phyloP scores from a whole-genome alignment of 768 basidiomycete genomes.

The Cystobasidium tubakii region DNA sequence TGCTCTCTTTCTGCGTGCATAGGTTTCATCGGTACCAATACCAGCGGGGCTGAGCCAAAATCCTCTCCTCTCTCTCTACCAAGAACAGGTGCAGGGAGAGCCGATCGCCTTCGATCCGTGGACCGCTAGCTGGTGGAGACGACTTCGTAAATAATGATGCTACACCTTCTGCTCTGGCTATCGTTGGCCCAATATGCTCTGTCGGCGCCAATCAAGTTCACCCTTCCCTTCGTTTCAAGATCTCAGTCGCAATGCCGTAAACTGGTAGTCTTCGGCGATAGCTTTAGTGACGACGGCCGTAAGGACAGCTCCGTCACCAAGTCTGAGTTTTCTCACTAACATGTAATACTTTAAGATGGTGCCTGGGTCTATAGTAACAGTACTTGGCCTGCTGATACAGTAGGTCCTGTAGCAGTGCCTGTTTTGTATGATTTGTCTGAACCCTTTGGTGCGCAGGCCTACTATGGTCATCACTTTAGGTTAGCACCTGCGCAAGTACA shows the following conservation, averaged over 20 bases:
- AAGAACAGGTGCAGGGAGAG: too few species aligned
- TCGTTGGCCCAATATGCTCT: not conserved
- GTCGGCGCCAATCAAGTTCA: not conserved
- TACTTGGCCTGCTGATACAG: conserved; percentile 5
- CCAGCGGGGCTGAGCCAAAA: too few species aligned
- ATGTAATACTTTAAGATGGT: not conserved
- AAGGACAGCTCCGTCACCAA: not conserved
- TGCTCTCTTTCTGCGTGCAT: too few species aligned
- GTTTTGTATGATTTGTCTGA: too few species aligned
- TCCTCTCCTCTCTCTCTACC: too few species aligned
- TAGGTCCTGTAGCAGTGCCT: too few species aligned
- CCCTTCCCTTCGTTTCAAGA: not conserved
- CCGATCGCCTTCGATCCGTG: not conserved
- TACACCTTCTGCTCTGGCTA: not conserved
- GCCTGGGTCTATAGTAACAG: conserved; percentile 10
- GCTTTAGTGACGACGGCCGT: conserved; percentile 6
- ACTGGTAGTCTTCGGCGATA: conserved; percentile 20
- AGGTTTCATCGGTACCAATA: too few species aligned
- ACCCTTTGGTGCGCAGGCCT: not conserved
- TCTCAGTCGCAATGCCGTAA: not conserved
- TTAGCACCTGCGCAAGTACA: not conserved
- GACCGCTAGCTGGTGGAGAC: not conserved
- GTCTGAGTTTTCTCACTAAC: too few species aligned
- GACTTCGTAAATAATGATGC: not conserved
- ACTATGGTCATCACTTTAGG: conserved; percentile 21